These are phyloP conservation scores for Suillus placidus DNA, from an alignment of 768 basidiomycete genomes.

Conservation along the genomic window DNA sequence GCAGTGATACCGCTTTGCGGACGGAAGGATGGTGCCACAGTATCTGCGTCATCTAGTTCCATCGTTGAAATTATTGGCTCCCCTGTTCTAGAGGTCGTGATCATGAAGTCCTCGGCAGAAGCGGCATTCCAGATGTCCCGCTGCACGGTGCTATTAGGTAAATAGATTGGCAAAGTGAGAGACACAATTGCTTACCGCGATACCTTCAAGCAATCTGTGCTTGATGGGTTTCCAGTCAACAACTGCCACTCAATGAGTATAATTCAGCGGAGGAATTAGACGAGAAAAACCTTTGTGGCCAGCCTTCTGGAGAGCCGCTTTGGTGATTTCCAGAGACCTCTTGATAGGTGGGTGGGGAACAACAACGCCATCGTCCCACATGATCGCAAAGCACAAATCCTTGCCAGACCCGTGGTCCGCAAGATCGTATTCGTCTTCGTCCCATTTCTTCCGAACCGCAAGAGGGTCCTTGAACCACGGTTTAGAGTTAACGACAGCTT, in stretches of 20 bases:
- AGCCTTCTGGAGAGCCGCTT: constrained; percentile 56
- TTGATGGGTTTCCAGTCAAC: constrained; percentile 68
- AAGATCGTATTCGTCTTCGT: constrained; percentile 59
- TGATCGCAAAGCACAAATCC: constrained; percentile 56
- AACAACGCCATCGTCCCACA: constrained; percentile 68
- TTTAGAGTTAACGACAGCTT: constrained; percentile 57
- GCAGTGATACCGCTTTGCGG: constrained; percentile 43
- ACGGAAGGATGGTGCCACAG: constrained; percentile 28
- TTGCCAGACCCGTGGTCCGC: constrained; percentile 58
- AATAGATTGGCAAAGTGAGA: background rate
- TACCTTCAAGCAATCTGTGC: constrained; percentile 48
- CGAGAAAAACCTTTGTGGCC: constrained; percentile 62
- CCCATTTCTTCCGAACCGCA: constrained; percentile 60
- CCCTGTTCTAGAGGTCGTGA: constrained; percentile 41
- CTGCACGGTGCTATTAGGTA: constrained; percentile 28
- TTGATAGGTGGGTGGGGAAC: constrained; percentile 65
- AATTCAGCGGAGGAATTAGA: background rate
- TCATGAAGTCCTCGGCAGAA: constrained; percentile 47
- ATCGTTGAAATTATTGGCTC: constrained; percentile 61
- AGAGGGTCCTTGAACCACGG: constrained; percentile 74
- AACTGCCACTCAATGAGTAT: constrained; percentile 41
- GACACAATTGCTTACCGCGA: constrained; percentile 41
- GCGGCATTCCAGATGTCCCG: constrained; percentile 49
- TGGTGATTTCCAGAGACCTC: constrained; percentile 59
- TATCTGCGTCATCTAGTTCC: constrained; percentile 34